Conservation (phyloP, 2,329 filamentous ascomycete species). For the Gnomoniopsis sp. region DNA sequence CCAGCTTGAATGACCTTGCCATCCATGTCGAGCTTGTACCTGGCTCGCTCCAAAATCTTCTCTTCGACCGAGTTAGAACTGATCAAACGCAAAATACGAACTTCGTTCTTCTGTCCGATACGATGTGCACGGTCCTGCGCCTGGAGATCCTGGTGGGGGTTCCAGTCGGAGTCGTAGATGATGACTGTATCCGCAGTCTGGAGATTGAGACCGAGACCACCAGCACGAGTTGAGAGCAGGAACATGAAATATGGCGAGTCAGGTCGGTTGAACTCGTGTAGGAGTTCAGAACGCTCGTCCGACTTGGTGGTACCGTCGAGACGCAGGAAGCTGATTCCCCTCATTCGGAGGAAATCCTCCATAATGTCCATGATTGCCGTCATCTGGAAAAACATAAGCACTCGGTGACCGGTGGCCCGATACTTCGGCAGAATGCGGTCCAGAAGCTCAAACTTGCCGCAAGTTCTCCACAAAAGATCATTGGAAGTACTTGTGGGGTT, state of each 20-base stretch:
- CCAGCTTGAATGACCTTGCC: conserved; percentile 99
- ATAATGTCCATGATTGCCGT: conserved; percentile 99
- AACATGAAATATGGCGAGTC: conserved; percentile 96
- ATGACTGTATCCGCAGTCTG: conserved; percentile 99
- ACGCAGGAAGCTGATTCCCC: conserved; percentile 81
- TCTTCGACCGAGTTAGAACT: conserved; percentile 97
- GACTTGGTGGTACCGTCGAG: conserved; percentile 97
- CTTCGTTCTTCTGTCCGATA: conserved; percentile 99
- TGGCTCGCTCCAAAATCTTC: conserved; percentile 93
- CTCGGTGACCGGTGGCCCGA: conserved; percentile 82
- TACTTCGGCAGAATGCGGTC: conserved; percentile 95
- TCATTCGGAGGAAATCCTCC: conserved; percentile 91
- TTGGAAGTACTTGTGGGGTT: conserved; percentile 87
- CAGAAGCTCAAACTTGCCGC: conserved; percentile 94
- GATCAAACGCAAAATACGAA: conserved; percentile 92
- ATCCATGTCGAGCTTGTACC: conserved; percentile 98
- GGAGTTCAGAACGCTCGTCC: conserved; percentile 88
- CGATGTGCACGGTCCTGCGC: conserved; percentile 99
- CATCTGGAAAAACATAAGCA: conserved; percentile 99
- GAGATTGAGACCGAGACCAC: conserved; percentile 94
- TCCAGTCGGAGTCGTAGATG: conserved; percentile 99
- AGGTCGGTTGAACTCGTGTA: conserved; percentile 86
- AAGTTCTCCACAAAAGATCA: conserved; percentile 89
- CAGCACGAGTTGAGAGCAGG: conserved; percentile 94
- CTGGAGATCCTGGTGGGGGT: conserved; percentile 97